phyloP scores from a whole-genome alignment of 306 rosid genomes.

The Senna siamea region DNA sequence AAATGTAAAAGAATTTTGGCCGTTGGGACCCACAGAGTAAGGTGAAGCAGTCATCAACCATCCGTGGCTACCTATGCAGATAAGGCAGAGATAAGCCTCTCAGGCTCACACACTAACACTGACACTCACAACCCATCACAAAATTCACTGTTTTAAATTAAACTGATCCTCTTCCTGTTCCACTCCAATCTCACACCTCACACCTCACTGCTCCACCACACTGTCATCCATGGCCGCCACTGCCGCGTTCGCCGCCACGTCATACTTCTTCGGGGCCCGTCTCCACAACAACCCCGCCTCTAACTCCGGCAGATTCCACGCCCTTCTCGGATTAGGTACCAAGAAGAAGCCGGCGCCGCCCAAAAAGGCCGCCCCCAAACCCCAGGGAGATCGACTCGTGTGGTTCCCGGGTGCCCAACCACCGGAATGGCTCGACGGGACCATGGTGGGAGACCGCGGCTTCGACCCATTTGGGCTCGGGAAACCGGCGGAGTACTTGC shows the following conservation, averaged over 20 bases:
- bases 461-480: slow-evolving; percentile 71
- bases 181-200: neutral
- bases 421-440: slow-evolving; percentile 82
- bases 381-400: slow-evolving; percentile 44
- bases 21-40: slow-evolving; percentile 12
- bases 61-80: slow-evolving; percentile 25
- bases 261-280: slow-evolving; percentile 52
- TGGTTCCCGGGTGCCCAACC: slow-evolving; percentile 67
- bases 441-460: slow-evolving; percentile 68
- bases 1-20: neutral
- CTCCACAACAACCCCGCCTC: slow-evolving; percentile 17
- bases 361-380: slow-evolving; percentile 14
- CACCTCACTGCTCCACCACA: neutral
- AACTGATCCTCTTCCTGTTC: neutral
- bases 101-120: neutral
- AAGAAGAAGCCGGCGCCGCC: slow-evolving; percentile 34
- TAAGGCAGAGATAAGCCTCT: slow-evolving; percentile 46
- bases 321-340: slow-evolving; percentile 42
- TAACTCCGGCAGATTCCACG: slow-evolving; percentile 42
- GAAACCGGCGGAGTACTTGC: slow-evolving; percentile 75
- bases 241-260: slow-evolving; percentile 35
- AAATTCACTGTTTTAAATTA: neutral
- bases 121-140: slow-evolving; percentile 17
- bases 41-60: slow-evolving; percentile 35
- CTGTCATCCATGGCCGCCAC: slow-evolving; percentile 42